phyloP scores from a whole-genome alignment of 2,329 filamentous ascomycete genomes.

The Botrytis paeoniae region DNA sequence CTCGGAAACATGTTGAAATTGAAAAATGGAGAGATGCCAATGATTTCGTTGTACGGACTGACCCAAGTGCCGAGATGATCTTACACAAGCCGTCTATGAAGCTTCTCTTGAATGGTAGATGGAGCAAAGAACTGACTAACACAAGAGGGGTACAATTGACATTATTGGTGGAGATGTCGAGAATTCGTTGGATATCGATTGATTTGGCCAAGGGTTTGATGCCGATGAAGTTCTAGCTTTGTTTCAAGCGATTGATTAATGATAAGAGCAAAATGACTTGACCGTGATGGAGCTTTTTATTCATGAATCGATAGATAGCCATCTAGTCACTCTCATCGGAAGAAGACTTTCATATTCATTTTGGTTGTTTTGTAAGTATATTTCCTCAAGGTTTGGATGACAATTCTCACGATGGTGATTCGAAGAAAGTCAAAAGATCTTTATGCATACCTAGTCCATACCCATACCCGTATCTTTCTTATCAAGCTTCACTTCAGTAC shows the following conservation, averaged over 20 bases:
- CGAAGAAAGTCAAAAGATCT: neutral
- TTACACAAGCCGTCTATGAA: neutral
- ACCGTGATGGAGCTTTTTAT: neutral
- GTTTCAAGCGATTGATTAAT: neutral
- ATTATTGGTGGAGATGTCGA: neutral
- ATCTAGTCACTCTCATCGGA: neutral
- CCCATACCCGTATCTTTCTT: neutral
- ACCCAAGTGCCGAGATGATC: slow-evolving; percentile 1
- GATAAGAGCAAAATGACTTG: no score
- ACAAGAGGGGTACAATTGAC: neutral
- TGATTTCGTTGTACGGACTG: neutral
- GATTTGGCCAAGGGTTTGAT: neutral
- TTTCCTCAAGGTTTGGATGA: neutral
- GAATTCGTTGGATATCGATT: neutral
- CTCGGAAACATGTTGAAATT: slow-evolving; percentile 27
- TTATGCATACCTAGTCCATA: no score
- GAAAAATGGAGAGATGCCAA: neutral
- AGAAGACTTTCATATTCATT: neutral
- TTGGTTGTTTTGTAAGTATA: neutral
- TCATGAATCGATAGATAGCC: neutral
- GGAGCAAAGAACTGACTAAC: neutral
- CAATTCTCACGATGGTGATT: neutral
- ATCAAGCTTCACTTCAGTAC: neutral
- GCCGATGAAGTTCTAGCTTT: neutral
- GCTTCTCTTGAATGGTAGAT: neutral